phyloP scores from a whole-genome alignment of 495 filamentous ascomycete species.

The Neurospora sp. region DNA sequence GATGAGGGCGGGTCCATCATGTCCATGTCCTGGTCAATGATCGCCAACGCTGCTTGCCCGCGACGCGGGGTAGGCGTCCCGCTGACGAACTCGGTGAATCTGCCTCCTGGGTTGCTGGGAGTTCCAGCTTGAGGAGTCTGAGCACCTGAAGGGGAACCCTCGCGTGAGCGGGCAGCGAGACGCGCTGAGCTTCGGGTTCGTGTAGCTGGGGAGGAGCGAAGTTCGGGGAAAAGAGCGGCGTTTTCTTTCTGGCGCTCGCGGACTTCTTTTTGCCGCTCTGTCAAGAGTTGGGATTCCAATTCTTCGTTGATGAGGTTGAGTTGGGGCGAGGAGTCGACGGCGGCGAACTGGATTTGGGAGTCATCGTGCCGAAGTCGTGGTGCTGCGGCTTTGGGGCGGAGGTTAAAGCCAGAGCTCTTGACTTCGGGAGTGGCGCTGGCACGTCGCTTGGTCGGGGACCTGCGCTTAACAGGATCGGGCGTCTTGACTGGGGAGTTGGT shows the following conservation, averaged over 20 bases:
- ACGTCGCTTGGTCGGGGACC: conserved; percentile 14
- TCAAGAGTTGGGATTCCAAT: conserved; percentile 56
- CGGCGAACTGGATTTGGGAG: conserved; percentile 66
- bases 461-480: conserved; percentile 18
- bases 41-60: conserved; percentile 28
- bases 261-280: conserved; percentile 64
- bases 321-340: conserved; percentile 50
- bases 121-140: conserved; percentile 23
- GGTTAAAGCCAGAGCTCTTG: conserved; percentile 7
- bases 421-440: conserved; percentile 19
- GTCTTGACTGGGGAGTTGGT: conserved; percentile 4
- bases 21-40: conserved; percentile 34
- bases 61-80: conserved; percentile 73
- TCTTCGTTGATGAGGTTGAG: conserved; percentile 7
- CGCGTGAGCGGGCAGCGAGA: neutral
- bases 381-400: conserved; percentile 8
- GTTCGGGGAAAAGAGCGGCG: conserved; percentile 59
- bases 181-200: neutral
- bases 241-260: conserved; percentile 56
- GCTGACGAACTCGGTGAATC: conserved; percentile 53
- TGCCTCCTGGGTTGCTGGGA: conserved; percentile 21
- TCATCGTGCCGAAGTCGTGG: conserved; percentile 57
- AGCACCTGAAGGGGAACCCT: neutral
- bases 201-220: conserved; percentile 48
- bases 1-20: conserved; percentile 43